Evolutionary conservation across 495 filamentous ascomycete genomes (phyloP), one percentile per base, ranked within the genome.

Genomic region (Hypoxylon lienhwacheense): DNA sequence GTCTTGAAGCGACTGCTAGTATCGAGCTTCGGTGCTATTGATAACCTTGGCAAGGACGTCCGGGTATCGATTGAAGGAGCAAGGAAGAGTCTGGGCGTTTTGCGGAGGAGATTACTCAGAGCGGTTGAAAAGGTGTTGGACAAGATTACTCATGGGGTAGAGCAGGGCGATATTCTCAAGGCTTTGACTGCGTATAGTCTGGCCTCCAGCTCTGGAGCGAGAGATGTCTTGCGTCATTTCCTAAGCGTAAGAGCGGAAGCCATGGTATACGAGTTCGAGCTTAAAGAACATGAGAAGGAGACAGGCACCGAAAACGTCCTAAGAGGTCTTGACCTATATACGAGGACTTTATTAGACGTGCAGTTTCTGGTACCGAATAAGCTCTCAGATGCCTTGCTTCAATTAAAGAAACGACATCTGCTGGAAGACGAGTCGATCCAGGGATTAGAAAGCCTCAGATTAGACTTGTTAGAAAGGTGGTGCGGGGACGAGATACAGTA

Each of bases 391-490:
- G 80, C 87, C 2, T 72, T 98, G 11, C 67, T 75, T 6, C 79
- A 75, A 19, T 70, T 97, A 6, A 92, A 90, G 65, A 73, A 78
- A 26, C 77, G 81, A 32, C 81, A 85, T 1, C 71, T 97, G 10
- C 70, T 96, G 21, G 78, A 82, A 7, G 86, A 93, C 59, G 72
- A 78, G 6, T 81, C 86, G 8, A 68, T 97, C 8, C 74, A 74
- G 22, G 70, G 64, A 0, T 53, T 93, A 15, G 80, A 86, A 37
- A 88, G 87, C 3, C 72, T 97, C 6, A 80, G 88, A 26, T 70
- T 98, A n/a, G 91, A 95, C 60, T 67, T 93, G 25, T 83, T 92
- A 56, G 84, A 83, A 43, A 77, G 81, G 29, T 97, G 89, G 89
- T 84, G 95, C 28, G 80, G 88, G 4, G 83, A 90, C 8, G 90